Base-by-base conservation (phyloP, 306 rosid species). In the Rosa multiflora region DNA sequence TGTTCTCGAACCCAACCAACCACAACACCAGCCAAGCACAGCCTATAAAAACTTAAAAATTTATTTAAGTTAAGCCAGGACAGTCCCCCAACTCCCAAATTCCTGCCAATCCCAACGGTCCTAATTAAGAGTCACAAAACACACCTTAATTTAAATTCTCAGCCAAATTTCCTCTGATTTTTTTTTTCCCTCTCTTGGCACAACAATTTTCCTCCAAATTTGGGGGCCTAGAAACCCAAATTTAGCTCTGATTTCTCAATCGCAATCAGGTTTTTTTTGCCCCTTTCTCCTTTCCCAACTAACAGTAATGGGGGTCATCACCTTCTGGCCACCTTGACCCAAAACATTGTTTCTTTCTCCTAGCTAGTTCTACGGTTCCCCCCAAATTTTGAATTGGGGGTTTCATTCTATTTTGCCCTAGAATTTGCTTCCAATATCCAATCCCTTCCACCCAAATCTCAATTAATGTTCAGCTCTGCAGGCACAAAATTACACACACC, bases 281-380 rank as follows among this genome's bases (percentile, higher is more conserved):
- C 56, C 82, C 63, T 71, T 68, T 75, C 79, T 73, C 18, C 67
- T 48, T 56, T 85, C 72, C 37, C 47, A 53, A n/a, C 42, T 83
- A 82, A 70, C 47, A 76, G 77, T 72, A 76, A 87, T 85, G 90
- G 83, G 73, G 77, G 73, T 20, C 71, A 21, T 82, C 61, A 67
- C 79, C 69, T 63, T 63, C 81, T 18, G 53, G 3, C 78, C 86
- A 49, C 80, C 78, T 68, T 73, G 46, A 63, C 40, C 63, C 13
- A 59, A 48, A 61, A 56, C 80, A 77, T 17, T 17, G 26, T 35
- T n/a, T 40, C 74, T 59, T 67, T 63, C 35, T 29, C 13, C 62
- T 82, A 37, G 67, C 58, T 49, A 37, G 56, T 83, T 87, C 94
- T 85, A 81, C 95, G 97, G 89, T 73, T 29, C 51, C 51, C 86